These are phyloP conservation scores for Coemansia sp. DNA, from an alignment of 192 early-diverging fungal species.

Conservation along the genomic window DNA sequence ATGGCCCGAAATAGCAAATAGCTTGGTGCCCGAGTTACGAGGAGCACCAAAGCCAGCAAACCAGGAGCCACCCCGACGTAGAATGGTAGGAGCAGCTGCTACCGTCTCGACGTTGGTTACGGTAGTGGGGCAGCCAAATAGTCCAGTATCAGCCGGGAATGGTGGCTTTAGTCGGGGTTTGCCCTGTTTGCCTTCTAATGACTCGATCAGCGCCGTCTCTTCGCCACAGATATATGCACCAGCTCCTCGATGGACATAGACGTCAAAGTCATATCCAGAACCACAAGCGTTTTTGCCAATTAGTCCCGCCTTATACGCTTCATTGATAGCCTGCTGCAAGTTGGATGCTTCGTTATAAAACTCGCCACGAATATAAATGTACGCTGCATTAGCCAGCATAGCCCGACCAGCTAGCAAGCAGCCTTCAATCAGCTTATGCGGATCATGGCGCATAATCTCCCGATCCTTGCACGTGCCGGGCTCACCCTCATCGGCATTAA, in stretches of 20 bases:
- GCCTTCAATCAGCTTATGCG: constrained; percentile 97
- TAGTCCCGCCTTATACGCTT: constrained; percentile 94
- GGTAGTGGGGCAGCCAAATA: constrained; percentile 99
- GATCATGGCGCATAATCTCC: constrained; percentile 90
- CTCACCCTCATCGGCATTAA: constrained; percentile 98
- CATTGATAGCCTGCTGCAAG: constrained; percentile 91
- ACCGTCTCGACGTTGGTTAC: constrained; percentile 99
- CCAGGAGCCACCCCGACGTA: constrained; percentile 86
- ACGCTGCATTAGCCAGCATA: constrained; percentile 96
- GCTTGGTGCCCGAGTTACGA: constrained; percentile 92
- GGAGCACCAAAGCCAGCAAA: constrained; percentile 92
- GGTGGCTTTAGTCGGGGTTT: constrained; percentile 98
- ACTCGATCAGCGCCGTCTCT: constrained; percentile 88
- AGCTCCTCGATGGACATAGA: constrained; percentile 95
- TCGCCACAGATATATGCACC: constrained; percentile 99
- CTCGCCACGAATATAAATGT: constrained; percentile 96
- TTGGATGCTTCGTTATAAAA: constrained; percentile 95
- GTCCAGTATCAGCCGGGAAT: constrained; percentile 96
- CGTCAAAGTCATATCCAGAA: constrained; percentile 94
- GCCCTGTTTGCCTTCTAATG: constrained; percentile 95
- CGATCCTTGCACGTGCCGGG: constrained; percentile 99
- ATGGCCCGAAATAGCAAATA: constrained; percentile 97
- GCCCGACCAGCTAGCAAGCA: constrained; percentile 93
- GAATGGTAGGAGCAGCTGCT: constrained; percentile 95
- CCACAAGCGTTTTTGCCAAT: constrained; percentile 99